Evolutionary conservation across 768 basidiomycete species (phyloP).

Genomic region (Suillus spraguei): DNA sequence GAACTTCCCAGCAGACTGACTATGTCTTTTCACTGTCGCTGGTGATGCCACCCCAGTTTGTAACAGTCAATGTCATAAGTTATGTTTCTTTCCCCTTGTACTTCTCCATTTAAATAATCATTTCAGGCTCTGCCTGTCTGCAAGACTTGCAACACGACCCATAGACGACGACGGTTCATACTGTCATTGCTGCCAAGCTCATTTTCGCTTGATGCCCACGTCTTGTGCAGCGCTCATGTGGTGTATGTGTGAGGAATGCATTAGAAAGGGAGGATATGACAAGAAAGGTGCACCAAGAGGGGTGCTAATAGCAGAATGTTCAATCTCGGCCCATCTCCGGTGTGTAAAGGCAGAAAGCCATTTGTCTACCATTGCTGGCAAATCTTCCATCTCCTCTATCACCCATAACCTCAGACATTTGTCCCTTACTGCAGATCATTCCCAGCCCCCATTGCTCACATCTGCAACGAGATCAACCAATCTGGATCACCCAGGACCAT

Average conservation of each 20-base stretch:
- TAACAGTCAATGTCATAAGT: neutral
- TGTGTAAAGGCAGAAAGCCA: neutral
- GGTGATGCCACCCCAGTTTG: too few relatives aligned
- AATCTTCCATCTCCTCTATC: slow-evolving; percentile 1
- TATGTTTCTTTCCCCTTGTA: neutral
- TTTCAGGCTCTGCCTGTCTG: neutral
- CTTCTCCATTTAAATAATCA: neutral
- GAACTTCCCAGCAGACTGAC: too few relatives aligned
- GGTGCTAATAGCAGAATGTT: neutral
- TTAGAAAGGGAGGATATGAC: neutral
- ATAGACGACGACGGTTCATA: slow-evolving; percentile 1
- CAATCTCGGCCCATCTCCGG: neutral
- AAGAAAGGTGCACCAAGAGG: neutral
- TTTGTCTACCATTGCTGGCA: neutral
- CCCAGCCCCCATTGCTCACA: neutral
- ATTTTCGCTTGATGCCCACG: neutral
- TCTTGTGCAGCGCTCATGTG: neutral
- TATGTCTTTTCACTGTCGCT: too few relatives aligned
- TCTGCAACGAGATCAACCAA: neutral
- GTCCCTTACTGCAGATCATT: neutral
- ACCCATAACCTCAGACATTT: neutral
- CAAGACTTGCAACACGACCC: neutral
- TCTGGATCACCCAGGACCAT: too few relatives aligned
- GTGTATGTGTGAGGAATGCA: neutral
- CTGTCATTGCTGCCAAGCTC: neutral